Evolutionary conservation across 192 early-diverging fungal genomes (phyloP).

Genomic region (Coemansia erecta): DNA sequence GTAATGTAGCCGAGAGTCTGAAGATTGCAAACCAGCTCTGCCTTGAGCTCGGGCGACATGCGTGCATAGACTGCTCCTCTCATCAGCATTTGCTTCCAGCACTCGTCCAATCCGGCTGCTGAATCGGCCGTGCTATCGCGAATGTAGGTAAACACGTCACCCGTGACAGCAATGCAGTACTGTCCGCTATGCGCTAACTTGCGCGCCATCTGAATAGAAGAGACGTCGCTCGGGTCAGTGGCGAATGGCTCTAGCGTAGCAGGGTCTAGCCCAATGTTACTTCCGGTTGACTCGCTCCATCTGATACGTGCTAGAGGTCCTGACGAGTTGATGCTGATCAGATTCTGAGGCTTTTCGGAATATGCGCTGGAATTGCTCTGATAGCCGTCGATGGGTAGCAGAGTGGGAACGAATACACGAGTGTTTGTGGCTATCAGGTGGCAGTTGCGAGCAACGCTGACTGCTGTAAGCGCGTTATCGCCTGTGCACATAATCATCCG

Average conservation of each 20-base stretch:
- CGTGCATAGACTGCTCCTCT: constrained; percentile 90
- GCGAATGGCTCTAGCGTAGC: constrained; percentile 35
- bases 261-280: constrained; percentile 48
- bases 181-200: constrained; percentile 35
- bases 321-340: no score
- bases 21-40: constrained; percentile 77
- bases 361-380: no score
- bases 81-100: constrained; percentile 71
- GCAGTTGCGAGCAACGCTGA: constrained; percentile 91
- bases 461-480: constrained; percentile 94
- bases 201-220: constrained; percentile 9
- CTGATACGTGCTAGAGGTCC: constrained; percentile 11
- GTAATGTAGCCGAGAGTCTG: constrained; percentile 87
- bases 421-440: constrained; percentile 69
- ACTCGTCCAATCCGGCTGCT: constrained; percentile 30
- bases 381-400: not conserved
- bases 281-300: constrained; percentile 59
- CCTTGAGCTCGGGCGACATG: constrained; percentile 99
- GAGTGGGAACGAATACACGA: constrained; percentile 80
- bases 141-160: constrained; percentile 77
- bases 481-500: constrained; percentile 97
- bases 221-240: not conserved
- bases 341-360: no score
- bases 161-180: constrained; percentile 88
- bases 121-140: constrained; percentile 50